A percentile compares a stretch with the other conserved stretches of the same genome.
phyloP scores from a whole-genome alignment of 257 asterid genomes.

The Penstemon newberryi region DNA sequence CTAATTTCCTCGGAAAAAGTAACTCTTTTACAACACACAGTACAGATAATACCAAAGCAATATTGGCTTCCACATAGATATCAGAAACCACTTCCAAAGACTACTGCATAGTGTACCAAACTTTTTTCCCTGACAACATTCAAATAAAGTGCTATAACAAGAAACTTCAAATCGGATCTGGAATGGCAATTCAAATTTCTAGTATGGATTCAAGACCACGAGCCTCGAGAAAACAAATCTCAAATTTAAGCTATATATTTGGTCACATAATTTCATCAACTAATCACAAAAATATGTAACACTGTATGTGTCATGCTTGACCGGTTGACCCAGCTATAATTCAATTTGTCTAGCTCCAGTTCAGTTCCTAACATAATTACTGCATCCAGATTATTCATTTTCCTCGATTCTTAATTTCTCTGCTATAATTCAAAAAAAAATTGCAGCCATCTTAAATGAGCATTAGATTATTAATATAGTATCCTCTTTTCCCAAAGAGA shows the following conservation, averaged over 20 bases:
- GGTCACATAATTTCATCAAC: neutral
- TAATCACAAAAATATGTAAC: neutral
- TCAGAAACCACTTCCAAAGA: constrained; percentile 15
- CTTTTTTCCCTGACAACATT: constrained; percentile 7
- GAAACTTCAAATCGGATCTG: neutral
- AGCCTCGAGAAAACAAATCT: neutral
- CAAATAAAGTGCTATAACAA: constrained; percentile 5
- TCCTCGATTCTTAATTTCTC: neutral
- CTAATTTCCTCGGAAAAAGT: constrained; percentile 30
- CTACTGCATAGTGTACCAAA: constrained; percentile 4
- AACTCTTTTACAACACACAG: constrained; percentile 17
- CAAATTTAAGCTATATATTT: neutral
- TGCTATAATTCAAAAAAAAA: neutral
- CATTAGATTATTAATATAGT: neutral
- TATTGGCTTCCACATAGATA: constrained; percentile 34
- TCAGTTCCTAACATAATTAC: neutral
- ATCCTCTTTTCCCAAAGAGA: neutral
- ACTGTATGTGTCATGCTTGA: neutral
- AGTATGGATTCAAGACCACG: neutral
- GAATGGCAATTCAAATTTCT: neutral
- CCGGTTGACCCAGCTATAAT: too few relatives aligned
- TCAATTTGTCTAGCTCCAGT: neutral
- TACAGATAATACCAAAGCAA: constrained; percentile 8
- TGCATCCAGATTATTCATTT: neutral
- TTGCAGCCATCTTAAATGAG: neutral